phyloP scores from a whole-genome alignment of 2,329 filamentous ascomycete genomes.

The Dothidotthia symphoricarpi region DNA sequence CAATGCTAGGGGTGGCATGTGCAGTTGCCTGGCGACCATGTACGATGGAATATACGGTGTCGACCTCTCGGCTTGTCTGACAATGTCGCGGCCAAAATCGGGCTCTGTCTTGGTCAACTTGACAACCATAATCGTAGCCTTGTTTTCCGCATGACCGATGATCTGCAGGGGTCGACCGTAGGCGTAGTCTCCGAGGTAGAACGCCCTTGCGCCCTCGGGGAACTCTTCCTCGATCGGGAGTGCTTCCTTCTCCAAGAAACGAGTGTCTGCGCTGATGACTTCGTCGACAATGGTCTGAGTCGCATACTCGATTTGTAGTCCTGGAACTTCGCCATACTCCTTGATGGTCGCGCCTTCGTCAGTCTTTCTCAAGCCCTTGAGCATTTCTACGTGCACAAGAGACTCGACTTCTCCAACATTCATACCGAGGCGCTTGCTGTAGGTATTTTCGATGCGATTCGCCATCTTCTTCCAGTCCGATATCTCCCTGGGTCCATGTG shows the following conservation, averaged over 20 bases:
- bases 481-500: conserved; percentile 74
- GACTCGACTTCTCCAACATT: conserved; percentile 84
- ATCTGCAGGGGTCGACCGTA: conserved; percentile 91
- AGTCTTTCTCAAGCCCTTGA: conserved; percentile 86
- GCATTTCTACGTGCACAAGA: conserved; percentile 86
- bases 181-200: conserved; percentile 91
- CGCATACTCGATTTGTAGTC: conserved; percentile 87
- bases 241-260: conserved; percentile 88
- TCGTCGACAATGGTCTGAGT: conserved; percentile 86
- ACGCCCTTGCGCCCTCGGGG: conserved; percentile 75
- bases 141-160: conserved; percentile 68
- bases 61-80: conserved; percentile 64
- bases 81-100: conserved; percentile 77
- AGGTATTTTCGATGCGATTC: conserved; percentile 76
- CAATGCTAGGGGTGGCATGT: conserved; percentile 79
- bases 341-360: conserved; percentile 89
- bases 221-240: conserved; percentile 90
- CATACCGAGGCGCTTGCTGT: conserved; percentile 88
- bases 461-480: conserved; percentile 83
- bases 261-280: conserved; percentile 84
- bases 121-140: conserved; percentile 76
- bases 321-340: conserved; percentile 83
- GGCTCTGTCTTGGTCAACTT: conserved; percentile 69
- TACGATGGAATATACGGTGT: conserved; percentile 84
- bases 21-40: conserved; percentile 78